Conservation (phyloP, 2,329 filamentous ascomycete species). For the Chalaropsis ovoidea region DNA sequence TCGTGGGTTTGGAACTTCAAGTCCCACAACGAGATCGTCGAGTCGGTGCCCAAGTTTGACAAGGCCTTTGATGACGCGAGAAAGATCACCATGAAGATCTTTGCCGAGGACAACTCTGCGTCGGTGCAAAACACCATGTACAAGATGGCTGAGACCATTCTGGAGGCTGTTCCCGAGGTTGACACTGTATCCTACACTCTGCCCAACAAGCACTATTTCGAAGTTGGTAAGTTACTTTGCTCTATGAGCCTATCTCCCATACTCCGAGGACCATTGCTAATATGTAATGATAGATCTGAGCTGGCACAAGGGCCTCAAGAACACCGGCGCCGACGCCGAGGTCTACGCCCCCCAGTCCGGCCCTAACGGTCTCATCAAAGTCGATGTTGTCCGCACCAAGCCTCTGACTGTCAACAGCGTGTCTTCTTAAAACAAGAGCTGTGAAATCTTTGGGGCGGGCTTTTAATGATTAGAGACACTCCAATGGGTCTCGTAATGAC, state of each 20-base stretch:
- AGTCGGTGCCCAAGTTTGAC: conserved; percentile 59
- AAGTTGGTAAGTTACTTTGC: conserved; percentile 57
- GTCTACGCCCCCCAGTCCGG: conserved; percentile 88
- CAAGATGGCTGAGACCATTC: conserved; percentile 87
- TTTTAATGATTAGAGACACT: conserved; percentile 9
- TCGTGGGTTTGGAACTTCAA: conserved; percentile 79
- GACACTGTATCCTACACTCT: conserved; percentile 69
- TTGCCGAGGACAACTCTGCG: conserved; percentile 80
- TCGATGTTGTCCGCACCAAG: conserved; percentile 58
- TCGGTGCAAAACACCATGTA: conserved; percentile 98
- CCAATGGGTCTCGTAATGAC: not conserved
- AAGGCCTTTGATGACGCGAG: conserved; percentile 67
- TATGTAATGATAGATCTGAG: conserved; percentile 56
- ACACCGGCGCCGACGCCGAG: conserved; percentile 89
- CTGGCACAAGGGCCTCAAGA: conserved; percentile 93
- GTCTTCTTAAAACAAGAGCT: conserved; percentile 14
- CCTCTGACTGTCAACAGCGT: conserved; percentile 21
- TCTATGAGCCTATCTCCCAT: not conserved
- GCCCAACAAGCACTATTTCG: conserved; percentile 98
- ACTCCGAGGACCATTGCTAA: not conserved
- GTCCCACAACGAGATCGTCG: conserved; percentile 55
- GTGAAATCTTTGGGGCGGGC: not conserved
- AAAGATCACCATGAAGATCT: conserved; percentile 77
- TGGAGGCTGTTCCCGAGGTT: conserved; percentile 62
- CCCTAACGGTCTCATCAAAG: conserved; percentile 92